Evolutionary conservation across 192 early-diverging fungal genomes (phyloP).

Genomic region (Rhizoclosmatium sp.): DNA sequence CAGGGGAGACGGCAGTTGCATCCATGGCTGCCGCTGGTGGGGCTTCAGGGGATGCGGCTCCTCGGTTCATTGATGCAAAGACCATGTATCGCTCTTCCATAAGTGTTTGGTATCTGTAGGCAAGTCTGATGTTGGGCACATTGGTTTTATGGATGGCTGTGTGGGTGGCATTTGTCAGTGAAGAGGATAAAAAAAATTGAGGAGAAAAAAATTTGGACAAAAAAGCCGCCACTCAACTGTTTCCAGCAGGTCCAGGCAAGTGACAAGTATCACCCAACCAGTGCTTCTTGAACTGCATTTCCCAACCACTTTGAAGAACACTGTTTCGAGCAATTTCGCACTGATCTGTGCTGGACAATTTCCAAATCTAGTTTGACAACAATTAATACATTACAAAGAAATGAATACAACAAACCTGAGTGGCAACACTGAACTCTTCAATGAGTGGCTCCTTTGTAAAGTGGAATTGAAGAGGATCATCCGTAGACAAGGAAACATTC

Average conservation of each 20-base stretch:
- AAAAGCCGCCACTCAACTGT: constrained; percentile 51
- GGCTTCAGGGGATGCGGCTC: not conserved
- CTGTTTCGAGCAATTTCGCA: constrained; percentile 94
- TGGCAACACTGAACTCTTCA: constrained; percentile 94
- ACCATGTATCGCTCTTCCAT: constrained; percentile 80
- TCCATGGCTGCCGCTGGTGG: not conserved
- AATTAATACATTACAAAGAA: not conserved
- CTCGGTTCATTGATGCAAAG: constrained; percentile 41
- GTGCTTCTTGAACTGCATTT: constrained; percentile 84
- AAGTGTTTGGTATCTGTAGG: constrained; percentile 84
- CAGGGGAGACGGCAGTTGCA: not conserved
- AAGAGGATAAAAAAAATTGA: not conserved
- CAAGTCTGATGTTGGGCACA: constrained; percentile 86
- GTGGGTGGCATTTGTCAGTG: not conserved
- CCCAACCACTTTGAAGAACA: constrained; percentile 89
- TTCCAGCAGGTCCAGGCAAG: constrained; percentile 76
- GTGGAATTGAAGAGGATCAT: constrained; percentile 97
- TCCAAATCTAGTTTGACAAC: constrained; percentile 80
- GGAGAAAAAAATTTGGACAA: not conserved
- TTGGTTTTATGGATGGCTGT: constrained; percentile 90
- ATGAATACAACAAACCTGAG: constrained; percentile 65
- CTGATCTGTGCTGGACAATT: constrained; percentile 89
- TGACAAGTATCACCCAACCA: constrained; percentile 87
- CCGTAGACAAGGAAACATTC: constrained; percentile 91
- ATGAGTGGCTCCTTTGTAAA: constrained; percentile 96